A percentile compares a stretch with the other conserved stretches of the same genome.
Conservation (phyloP, 108 stramenopile genomes). For the Skeletonema grethae region DNA sequence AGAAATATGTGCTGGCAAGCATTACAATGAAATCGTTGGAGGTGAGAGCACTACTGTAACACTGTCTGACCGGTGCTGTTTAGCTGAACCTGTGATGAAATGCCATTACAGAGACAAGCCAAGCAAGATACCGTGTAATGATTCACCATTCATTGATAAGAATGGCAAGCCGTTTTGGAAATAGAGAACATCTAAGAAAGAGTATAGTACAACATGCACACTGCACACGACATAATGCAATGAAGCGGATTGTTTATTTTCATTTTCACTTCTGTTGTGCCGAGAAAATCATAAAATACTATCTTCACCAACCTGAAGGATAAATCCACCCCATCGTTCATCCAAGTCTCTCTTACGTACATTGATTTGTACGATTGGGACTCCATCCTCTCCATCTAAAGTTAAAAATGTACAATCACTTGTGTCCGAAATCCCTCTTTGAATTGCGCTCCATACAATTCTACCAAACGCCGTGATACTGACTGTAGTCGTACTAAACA, state of each 20-base stretch:
- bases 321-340: slow-evolving; percentile 64
- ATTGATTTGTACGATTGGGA: slow-evolving; percentile 43
- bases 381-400: slow-evolving; percentile 48
- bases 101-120: slow-evolving; percentile 67
- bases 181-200: neutral
- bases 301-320: slow-evolving; percentile 58
- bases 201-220: too few relatives aligned
- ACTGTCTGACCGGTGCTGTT: slow-evolving; percentile 23
- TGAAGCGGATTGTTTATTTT: neutral
- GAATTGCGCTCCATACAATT: slow-evolving; percentile 50
- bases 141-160: slow-evolving; percentile 38
- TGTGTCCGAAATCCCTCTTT: slow-evolving; percentile 35
- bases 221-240: neutral
- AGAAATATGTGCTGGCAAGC: slow-evolving; percentile 57
- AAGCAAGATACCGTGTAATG: slow-evolving; percentile 39
- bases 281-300: slow-evolving; percentile 47
- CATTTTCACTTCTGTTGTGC: neutral
- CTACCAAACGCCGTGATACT: slow-evolving; percentile 59
- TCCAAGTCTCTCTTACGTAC: slow-evolving; percentile 33
- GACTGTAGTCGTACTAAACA: slow-evolving; percentile 41
- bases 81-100: slow-evolving; percentile 26
- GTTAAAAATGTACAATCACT: slow-evolving; percentile 30
- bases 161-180: slow-evolving; percentile 38
- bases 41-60: neutral
- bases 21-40: neutral